Evolutionary conservation across 139 green algal genomes (phyloP).

Genomic region (Closterium sp.): DNA sequence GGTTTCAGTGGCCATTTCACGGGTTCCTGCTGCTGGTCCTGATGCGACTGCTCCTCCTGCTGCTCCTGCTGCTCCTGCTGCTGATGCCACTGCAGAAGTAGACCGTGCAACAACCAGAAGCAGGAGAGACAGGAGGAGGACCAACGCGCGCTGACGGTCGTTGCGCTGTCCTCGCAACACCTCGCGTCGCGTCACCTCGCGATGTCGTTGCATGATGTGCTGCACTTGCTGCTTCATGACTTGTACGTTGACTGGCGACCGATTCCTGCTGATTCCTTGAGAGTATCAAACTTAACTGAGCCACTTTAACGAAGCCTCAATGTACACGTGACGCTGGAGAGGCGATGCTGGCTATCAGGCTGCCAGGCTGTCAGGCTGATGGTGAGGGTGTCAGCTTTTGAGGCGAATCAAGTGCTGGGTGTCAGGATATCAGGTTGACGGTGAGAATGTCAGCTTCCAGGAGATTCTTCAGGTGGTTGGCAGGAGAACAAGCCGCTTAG

Average conservation of each 20-base stretch:
- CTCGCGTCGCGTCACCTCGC: background rate
- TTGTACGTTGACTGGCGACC: background rate
- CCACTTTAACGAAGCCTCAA: background rate
- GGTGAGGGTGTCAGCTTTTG: background rate
- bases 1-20: no score
- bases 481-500: background rate
- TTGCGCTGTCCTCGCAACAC: background rate
- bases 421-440: no score
- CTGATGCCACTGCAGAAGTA: no score
- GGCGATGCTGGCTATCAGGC: no score
- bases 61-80: no score
- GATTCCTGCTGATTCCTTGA: background rate
- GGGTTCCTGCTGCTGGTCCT: no score
- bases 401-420: no score
- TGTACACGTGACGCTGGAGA: background rate
- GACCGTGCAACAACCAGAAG: no score
- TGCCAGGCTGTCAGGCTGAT: no score
- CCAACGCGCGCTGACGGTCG: background rate
- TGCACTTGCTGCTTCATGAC: background rate
- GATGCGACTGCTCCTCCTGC: no score
- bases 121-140: no score
- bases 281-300: background rate
- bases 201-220: background rate
- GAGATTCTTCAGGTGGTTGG: background rate
- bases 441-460: background rate